Conservation (phyloP, 768 basidiomycete genomes). For the Leucosporidium yakuticum region DNA sequence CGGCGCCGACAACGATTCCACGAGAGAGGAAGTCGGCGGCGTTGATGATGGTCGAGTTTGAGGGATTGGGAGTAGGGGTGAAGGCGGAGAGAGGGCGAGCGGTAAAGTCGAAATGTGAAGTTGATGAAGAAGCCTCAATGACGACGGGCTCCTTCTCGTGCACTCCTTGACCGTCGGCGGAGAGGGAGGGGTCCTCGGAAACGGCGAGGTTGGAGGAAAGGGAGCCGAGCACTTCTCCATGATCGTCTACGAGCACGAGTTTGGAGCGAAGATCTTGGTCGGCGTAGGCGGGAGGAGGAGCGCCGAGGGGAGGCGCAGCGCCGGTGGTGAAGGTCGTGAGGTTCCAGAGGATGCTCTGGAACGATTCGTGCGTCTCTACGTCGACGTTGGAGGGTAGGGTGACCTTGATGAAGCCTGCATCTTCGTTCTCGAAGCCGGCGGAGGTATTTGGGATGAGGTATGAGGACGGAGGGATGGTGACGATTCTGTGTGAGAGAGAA, state of each 20-base stretch:
- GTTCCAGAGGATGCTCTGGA: constrained; percentile 14
- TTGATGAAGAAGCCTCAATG: constrained; percentile 9
- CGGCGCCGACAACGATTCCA: constrained; percentile 24
- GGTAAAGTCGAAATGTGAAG: background rate
- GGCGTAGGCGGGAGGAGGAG: background rate
- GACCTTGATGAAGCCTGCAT: constrained; percentile 14
- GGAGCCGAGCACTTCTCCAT: constrained; percentile 14
- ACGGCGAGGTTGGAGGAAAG: background rate
- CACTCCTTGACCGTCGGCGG: background rate
- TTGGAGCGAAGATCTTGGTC: constrained; percentile 5
- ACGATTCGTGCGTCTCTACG: constrained; percentile 7
- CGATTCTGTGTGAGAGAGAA: background rate
- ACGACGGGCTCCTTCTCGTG: constrained; percentile 26
- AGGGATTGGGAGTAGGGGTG: constrained; percentile 22
- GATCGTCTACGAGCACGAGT: constrained; percentile 28
- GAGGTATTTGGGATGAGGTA: background rate
- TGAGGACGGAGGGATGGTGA: background rate
- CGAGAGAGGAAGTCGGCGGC: constrained; percentile 14
- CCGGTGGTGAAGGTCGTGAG: background rate
- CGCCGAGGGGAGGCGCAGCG: background rate
- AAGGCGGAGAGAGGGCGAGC: background rate
- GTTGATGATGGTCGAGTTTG: constrained; percentile 6
- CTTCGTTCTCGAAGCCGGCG: background rate
- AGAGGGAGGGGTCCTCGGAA: constrained; percentile 11
- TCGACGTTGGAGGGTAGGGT: background rate